Base-by-base conservation (phyloP, 2,329 filamentous ascomycete species). In the Xylariales sp. region DNA sequence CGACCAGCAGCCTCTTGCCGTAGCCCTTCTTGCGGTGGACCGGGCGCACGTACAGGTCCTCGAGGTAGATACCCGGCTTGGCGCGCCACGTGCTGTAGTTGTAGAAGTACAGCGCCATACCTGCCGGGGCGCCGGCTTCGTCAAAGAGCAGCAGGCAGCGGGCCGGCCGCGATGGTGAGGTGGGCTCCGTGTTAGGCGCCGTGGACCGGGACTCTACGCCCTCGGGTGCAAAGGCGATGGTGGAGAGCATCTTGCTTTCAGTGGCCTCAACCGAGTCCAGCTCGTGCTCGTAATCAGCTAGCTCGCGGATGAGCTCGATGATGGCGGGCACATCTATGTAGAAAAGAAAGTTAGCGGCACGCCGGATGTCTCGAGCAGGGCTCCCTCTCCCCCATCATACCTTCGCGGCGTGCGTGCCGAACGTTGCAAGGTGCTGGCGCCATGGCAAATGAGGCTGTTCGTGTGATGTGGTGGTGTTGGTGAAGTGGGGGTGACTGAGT, bases 41-140 rank as follows among this genome's bases (percentile, higher is more conserved):
- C 1, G 80, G 74, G 50, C 80, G 73, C 28, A 98, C 88, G 54
- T 83, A 95, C n/a, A 97, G 69, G 56, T 97, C 91, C 61, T 97
- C 91, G 25, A 97, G 81, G 61, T 94, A 95, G 55, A 98, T 85
- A 3, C 91, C 91, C 0, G 90, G 80, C 31, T 77, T 78, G n/a
- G 85, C 78, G 7, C 85, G 78, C 93, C 93, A 97, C 1, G 91
- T 96, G 55, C 83, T 88, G 66, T 95, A 97, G 65, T 91, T 97
- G 72, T 91, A 89, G 62, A 95, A 97, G 67, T 89, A 96, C 28
- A 96, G 65, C 2, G 89, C 89, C 76, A 96, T 88, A 33, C 85
- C 88, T 0, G 79, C 85, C 1, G 60, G 60, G 27, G 65, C 56
- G 10, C 67, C 61, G 5, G 66, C 61, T 10, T 69, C 63, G 16